These are phyloP conservation scores for Paraleonurus japonicus DNA, from an alignment of 257 asterid species.

Conservation along the genomic window DNA sequence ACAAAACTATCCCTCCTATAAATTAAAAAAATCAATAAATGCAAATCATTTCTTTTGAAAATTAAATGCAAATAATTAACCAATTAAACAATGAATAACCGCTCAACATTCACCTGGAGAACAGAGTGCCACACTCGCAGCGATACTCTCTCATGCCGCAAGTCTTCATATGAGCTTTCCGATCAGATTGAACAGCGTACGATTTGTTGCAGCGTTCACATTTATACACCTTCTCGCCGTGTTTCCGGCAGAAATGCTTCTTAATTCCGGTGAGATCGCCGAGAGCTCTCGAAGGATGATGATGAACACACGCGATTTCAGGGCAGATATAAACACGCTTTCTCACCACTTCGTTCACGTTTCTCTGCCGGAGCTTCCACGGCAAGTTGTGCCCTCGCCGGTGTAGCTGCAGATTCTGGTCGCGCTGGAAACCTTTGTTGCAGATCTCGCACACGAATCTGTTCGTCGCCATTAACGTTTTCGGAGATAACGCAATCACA, in stretches of 20 bases:
- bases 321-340: slow-evolving; percentile 86
- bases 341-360: slow-evolving; percentile 38
- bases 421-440: slow-evolving; percentile 81
- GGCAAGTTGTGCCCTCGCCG: slow-evolving; percentile 87
- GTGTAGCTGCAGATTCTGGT: slow-evolving; percentile 85
- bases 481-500: slow-evolving; percentile 78
- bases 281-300: slow-evolving; percentile 68
- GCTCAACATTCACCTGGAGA: too few species aligned
- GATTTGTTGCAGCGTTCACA: slow-evolving; percentile 75
- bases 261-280: slow-evolving; percentile 90
- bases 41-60: too few species aligned
- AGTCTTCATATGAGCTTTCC: slow-evolving; percentile 87
- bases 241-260: slow-evolving; percentile 78
- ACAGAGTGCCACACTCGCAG: slow-evolving; percentile 81
- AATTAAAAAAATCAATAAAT: neutral
- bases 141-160: slow-evolving; percentile 80
- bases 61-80: too few species aligned
- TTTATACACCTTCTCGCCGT: slow-evolving; percentile 72
- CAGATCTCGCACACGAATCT: slow-evolving; percentile 85
- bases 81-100: too few species aligned
- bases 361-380: slow-evolving; percentile 79
- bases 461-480: slow-evolving; percentile 62
- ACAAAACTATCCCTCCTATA: slow-evolving; percentile 77
- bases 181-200: slow-evolving; percentile 74
- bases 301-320: slow-evolving; percentile 59